phyloP scores from a whole-genome alignment of 2,329 filamentous ascomycete species.

The Colletotrichum filicis region DNA sequence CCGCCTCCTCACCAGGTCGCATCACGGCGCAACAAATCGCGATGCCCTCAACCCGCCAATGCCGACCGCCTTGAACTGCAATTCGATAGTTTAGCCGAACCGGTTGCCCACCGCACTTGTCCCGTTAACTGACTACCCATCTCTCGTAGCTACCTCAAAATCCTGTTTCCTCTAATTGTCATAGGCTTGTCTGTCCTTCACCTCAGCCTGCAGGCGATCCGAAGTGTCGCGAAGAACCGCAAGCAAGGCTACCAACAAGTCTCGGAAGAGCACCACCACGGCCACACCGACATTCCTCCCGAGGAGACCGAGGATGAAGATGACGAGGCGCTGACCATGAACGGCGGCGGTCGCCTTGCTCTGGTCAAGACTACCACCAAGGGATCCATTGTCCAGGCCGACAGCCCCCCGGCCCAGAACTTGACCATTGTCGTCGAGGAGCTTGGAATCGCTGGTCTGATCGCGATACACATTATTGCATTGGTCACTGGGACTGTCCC shows the following conservation, averaged over 20 bases:
- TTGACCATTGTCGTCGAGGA: conserved; percentile 79
- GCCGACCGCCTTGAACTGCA: neutral
- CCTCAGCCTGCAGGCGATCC: conserved; percentile 68
- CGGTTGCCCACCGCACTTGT: neutral
- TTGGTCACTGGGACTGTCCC: conserved; percentile 68
- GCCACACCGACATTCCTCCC: conserved; percentile 64
- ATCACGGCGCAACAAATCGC: conserved; percentile 5
- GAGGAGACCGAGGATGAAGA: conserved; percentile 66
- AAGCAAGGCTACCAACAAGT: conserved; percentile 67
- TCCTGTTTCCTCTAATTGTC: conserved; percentile 80
- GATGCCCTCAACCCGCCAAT: neutral
- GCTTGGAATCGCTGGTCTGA: conserved; percentile 75
- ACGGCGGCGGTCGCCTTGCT: conserved; percentile 63
- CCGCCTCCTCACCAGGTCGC: conserved; percentile 1
- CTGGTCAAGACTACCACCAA: conserved; percentile 70
- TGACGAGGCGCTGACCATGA: conserved; percentile 65
- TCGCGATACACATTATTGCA: conserved; percentile 75
- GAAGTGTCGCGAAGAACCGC: conserved; percentile 63
- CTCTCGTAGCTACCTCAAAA: conserved; percentile 76
- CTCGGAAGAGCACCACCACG: conserved; percentile 53
- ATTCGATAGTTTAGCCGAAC: no score
- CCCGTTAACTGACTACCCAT: conserved; percentile 3
- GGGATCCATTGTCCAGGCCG: conserved; percentile 73
- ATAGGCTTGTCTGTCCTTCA: conserved; percentile 77
- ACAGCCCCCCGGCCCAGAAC: conserved; percentile 80